Evolutionary conservation across 208 protist genomes (phyloP).

Genomic region (Acanthamoeba castellanii): DNA sequence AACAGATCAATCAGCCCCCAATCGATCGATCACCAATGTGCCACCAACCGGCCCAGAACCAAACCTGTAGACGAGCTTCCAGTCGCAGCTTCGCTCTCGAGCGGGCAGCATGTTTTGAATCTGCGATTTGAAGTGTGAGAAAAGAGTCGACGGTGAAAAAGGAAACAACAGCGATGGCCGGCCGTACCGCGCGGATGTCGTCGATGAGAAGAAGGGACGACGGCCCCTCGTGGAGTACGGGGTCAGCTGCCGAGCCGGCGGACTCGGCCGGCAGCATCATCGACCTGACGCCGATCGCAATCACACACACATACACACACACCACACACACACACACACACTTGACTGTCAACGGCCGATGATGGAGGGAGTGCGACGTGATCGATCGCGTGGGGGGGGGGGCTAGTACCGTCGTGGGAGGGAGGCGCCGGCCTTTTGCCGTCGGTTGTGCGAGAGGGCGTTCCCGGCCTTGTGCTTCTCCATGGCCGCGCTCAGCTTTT

Average conservation of each 20-base stretch:
- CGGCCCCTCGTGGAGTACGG: background rate
- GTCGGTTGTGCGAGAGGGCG: background rate
- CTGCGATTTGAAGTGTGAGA: background rate
- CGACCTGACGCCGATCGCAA: background rate
- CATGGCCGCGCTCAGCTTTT: conserved; percentile 39
- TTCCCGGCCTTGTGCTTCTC: conserved; percentile 16
- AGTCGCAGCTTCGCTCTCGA: conserved; percentile 33
- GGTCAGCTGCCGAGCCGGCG: background rate
- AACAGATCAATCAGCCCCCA: background rate
- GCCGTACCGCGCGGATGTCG: conserved; percentile 13
- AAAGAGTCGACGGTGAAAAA: background rate
- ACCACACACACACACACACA: too few species aligned
- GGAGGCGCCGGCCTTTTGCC: background rate
- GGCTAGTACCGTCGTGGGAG: background rate
- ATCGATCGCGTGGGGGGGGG: background rate
- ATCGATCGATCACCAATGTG: background rate
- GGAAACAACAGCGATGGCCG: background rate
- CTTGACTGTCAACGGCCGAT: too few species aligned
- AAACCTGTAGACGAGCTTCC: conserved; percentile 7
- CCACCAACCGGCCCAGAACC: background rate
- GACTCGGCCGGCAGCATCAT: background rate
- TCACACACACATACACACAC: too few species aligned
- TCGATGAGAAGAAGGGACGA: conserved; percentile 48
- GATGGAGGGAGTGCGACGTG: too few species aligned
- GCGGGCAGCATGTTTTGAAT: conserved; percentile 43